Conservation (phyloP, 2,329 filamentous ascomycete genomes). For the Diplodia corticola region DNA sequence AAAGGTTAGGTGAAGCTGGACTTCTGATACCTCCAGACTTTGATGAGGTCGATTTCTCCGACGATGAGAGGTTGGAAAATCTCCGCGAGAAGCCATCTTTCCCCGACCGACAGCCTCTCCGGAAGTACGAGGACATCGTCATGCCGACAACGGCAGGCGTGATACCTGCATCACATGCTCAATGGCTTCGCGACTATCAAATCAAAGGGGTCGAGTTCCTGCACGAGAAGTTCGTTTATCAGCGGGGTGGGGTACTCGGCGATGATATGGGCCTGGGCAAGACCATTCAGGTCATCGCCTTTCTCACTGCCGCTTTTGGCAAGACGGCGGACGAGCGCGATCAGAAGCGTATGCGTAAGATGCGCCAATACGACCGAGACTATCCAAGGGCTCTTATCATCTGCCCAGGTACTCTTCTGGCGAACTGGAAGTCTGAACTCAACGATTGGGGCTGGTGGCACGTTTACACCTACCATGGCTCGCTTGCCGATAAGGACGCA, state of each 20-base stretch:
- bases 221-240: constrained; percentile 85
- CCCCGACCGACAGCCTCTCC: constrained; percentile 59
- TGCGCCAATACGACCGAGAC: constrained; percentile 58
- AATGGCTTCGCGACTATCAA: constrained; percentile 91
- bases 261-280: constrained; percentile 99
- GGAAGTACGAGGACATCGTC: constrained; percentile 72
- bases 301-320: constrained; percentile 86
- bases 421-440: constrained; percentile 89
- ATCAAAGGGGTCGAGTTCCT: constrained; percentile 81
- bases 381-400: constrained; percentile 84
- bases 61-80: constrained; percentile 63
- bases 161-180: constrained; percentile 85
- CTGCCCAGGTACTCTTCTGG: constrained; percentile 83
- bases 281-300: constrained; percentile 93
- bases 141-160: constrained; percentile 74
- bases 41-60: constrained; percentile 72
- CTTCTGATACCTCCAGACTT: constrained; percentile 77
- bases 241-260: constrained; percentile 85
- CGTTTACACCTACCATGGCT: constrained; percentile 76
- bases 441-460: constrained; percentile 96
- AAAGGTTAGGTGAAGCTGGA: constrained; percentile 64
- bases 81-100: constrained; percentile 72
- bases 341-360: constrained; percentile 81
- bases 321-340: constrained; percentile 91
- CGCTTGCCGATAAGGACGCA: constrained; percentile 62